Percentiles rank a stretch among this genome's conserved stretches.
Conservation (phyloP, 768 basidiomycete species). For the Hericium alpestre region DNA sequence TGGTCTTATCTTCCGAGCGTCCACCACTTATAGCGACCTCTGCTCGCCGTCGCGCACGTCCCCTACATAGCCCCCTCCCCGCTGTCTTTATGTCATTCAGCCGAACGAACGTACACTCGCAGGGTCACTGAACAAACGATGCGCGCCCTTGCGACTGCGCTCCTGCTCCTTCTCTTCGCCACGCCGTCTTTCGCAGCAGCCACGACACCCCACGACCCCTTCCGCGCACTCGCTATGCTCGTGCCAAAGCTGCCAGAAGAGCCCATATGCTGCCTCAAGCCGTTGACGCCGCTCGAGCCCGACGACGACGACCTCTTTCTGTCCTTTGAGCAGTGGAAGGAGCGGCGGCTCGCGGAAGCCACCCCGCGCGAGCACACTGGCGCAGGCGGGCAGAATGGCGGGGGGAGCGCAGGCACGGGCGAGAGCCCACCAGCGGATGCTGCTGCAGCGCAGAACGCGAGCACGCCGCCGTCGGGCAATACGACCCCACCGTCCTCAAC, state of each 20-base stretch:
- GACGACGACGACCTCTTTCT: slow-evolving; percentile 56
- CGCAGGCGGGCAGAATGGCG: not conserved
- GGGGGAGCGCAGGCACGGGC: not conserved
- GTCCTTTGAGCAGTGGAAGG: slow-evolving; percentile 86
- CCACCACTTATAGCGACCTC: no score
- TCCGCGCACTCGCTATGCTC: slow-evolving; percentile 43
- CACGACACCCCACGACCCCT: slow-evolving; percentile 43
- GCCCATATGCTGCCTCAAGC: slow-evolving; percentile 62
- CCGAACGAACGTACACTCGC: no score
- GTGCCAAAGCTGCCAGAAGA: slow-evolving; percentile 40
- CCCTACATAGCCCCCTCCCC: no score
- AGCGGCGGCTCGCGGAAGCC: slow-evolving; percentile 41
- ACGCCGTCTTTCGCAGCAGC: slow-evolving; percentile 25
- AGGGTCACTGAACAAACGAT: no score
- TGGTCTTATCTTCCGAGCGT: no score
- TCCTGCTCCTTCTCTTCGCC: slow-evolving; percentile 7
- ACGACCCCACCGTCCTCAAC: slow-evolving; percentile 25
- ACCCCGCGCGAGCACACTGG: slow-evolving; percentile 15
- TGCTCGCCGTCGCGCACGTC: no score
- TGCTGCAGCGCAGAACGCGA: not conserved
- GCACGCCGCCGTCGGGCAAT: slow-evolving; percentile 7
- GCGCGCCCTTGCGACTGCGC: not conserved
- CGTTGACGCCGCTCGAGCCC: slow-evolving; percentile 29
- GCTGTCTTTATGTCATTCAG: no score
- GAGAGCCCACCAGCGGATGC: not conserved